Evolutionary conservation across 2,329 filamentous ascomycete species (phyloP), one percentile per base, ranked within the genome.

Genomic region (Phoma sp.): DNA sequence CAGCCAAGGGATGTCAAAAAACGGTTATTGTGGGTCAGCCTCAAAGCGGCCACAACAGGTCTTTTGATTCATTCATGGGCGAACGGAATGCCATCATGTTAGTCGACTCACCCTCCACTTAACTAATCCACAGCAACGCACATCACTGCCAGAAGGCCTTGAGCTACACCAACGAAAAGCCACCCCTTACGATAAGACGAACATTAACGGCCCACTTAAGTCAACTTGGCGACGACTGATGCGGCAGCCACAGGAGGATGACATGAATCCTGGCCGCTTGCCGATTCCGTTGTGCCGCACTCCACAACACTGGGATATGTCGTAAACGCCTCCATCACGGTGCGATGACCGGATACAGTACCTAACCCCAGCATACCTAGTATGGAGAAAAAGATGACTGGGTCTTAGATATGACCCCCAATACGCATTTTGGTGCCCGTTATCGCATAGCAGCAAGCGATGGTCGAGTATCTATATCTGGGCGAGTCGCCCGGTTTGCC

Each of bases 391-490:
- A 9, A 40, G 35, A 3, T 15, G 45, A 39, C 9, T 43, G 37
- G n/a, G 27, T 36, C 41, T 13, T 46, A 36, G 13, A 46, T 46
- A 35, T 21, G 31, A 36, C 19, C 36, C 36, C 10, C 45, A 32
- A 41, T 19, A 37, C 17, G 41, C 17, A 36, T 47, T 36, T 46
- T 38, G 24, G 19, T 50, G 25, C 27, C 46, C 52, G 33, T 24
- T 37, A 17, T 46, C 52, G 52, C 46, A 51, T 55, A 25, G 22
- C 37, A 43, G 46, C 52, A 55, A 38, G 37, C 52, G 46, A 47
- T 31, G 37, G 40, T 37, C 31, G 41, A 15, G 10, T 17, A 35
- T 12, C 10, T 47, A 51, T 46, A 43, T 24, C 27, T 51, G 17
- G 40, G 12, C 24, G n/a, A 31, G 36, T 38, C 19, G 24, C 37